Evolutionary conservation across 2,329 filamentous ascomycete species (phyloP).

Genomic region (Penicillium sp.): DNA sequence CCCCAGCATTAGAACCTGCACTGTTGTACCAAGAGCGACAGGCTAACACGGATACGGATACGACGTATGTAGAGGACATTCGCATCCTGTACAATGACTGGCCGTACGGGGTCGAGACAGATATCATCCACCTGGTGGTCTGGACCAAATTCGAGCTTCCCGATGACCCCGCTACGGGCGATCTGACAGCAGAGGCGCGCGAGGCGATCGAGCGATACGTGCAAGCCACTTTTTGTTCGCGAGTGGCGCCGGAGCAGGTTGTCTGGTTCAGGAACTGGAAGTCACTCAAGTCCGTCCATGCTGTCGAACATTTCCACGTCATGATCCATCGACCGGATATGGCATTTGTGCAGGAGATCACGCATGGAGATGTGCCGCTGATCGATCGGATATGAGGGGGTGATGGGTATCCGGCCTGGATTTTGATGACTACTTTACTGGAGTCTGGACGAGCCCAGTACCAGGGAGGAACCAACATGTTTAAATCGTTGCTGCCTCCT

Average conservation of each 20-base stretch:
- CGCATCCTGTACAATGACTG: constrained; percentile 88
- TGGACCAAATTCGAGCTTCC: constrained; percentile 88
- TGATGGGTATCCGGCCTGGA: neutral
- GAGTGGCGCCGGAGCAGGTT: constrained; percentile 52
- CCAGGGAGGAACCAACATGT: too few species aligned
- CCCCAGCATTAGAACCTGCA: neutral
- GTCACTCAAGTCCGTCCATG: constrained; percentile 78
- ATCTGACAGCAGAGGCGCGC: constrained; percentile 66
- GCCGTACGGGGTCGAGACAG: constrained; percentile 81
- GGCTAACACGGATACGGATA: constrained; percentile 11
- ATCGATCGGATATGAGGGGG: constrained; percentile 46
- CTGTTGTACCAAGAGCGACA: constrained; percentile 8
- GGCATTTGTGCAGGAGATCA: constrained; percentile 69
- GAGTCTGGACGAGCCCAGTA: too few species aligned
- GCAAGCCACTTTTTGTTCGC: constrained; percentile 62
- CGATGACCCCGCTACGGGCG: constrained; percentile 66
- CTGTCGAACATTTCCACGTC: constrained; percentile 92
- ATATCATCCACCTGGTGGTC: constrained; percentile 81
- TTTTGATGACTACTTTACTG: neutral
- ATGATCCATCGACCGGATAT: constrained; percentile 79
- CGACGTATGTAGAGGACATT: constrained; percentile 56
- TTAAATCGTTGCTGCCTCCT: neutral
- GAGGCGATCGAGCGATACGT: constrained; percentile 72
- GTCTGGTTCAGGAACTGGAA: constrained; percentile 95
- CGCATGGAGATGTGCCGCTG: constrained; percentile 71